Base-by-base conservation (phyloP, 2,329 filamentous ascomycete species). In the Monilinia fructicola region DNA sequence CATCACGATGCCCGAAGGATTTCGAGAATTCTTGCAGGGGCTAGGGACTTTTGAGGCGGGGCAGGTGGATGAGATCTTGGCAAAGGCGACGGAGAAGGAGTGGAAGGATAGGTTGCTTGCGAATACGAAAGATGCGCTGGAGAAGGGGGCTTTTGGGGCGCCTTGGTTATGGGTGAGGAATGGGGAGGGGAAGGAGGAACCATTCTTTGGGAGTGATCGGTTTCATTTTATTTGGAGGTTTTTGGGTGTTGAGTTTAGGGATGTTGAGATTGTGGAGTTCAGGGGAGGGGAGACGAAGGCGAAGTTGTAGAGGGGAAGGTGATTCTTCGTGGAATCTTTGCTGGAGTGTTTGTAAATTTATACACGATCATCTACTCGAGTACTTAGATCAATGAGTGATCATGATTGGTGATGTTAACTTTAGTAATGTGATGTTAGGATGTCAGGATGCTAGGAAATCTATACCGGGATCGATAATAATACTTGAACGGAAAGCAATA, bases 121-220 rank as follows among this genome's bases (percentile, higher is more conserved):
- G 6, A 82, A 82, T 54, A 93, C 90, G 23, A 81, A 85, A 67
- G 81, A 82, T 70, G 89, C 85, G 0, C 76, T 91, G 21, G 83
- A 85, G 48, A 80, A 79, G 60, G 91, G 90, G 0, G 91, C 90
- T 0, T 94, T 91, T 77, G 91, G 91, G 0, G 86, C 87, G 60
- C 91, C 91, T 1, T 94, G 91, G 90, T 81, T 91, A 68, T 88
- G 87, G 83, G 90, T 87, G 3, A 82, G 80, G 23, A 86, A 89
- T 71, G 76, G 74, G 1, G 76, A 83, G 69, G 88, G 88, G 0
- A 76, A 81, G 66, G 81, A 81, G 59, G 87, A 90, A 78, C 85
- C 88, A 0, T 92, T 93, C 75, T 93, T 93, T 77, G 90, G 90
- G 3, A 92, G 89, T 77, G 90, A 93, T 78, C 80, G 86, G 67